phyloP scores from a whole-genome alignment of 805 yeast genomes.

The Yarrowia sp. region DNA sequence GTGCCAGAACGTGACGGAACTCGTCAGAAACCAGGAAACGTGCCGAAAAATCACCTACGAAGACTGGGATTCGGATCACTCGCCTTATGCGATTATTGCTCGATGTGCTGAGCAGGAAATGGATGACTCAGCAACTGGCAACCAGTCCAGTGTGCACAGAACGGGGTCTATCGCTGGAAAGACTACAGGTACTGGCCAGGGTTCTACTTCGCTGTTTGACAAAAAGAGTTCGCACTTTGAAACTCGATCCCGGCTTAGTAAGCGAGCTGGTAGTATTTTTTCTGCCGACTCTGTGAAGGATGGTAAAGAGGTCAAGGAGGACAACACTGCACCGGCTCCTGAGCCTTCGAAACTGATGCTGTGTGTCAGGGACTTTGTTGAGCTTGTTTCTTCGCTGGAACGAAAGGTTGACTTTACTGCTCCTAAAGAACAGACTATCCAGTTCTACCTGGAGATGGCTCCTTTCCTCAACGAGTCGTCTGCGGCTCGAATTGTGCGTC shows the following conservation, averaged over 20 bases:
- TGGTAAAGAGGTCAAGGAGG: slow-evolving; percentile 19
- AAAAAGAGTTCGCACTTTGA: slow-evolving; percentile 19
- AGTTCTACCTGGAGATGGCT: slow-evolving; percentile 53
- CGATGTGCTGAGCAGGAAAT: slow-evolving; percentile 15
- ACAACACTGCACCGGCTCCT: background rate
- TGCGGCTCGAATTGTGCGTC: slow-evolving; percentile 56
- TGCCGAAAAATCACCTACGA: slow-evolving; percentile 46
- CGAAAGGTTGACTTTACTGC: slow-evolving; percentile 50
- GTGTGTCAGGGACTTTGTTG: slow-evolving; percentile 25
- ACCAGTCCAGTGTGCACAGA: slow-evolving; percentile 3
- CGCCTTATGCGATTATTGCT: slow-evolving; percentile 53
- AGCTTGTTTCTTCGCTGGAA: slow-evolving; percentile 16
- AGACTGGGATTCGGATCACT: slow-evolving; percentile 48
- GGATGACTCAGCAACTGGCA: slow-evolving; percentile 9
- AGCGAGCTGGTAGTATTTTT: slow-evolving; percentile 31
- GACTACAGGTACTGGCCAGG: slow-evolving; percentile 20
- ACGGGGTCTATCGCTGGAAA: background rate
- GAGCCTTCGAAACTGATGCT: slow-evolving; percentile 24
- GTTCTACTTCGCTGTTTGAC: slow-evolving; percentile 22
- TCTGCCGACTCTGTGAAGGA: slow-evolving; percentile 10
- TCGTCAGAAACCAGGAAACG: slow-evolving; percentile 51
- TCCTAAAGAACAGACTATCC: slow-evolving; percentile 54
- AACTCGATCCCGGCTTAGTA: slow-evolving; percentile 4
- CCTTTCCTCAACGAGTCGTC: slow-evolving; percentile 52
- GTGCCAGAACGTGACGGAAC: slow-evolving; percentile 52